Percentiles rank a stretch among this genome's conserved stretches.
Evolutionary conservation across 2,329 filamentous ascomycete genomes (phyloP).

Genomic region (Claviceps capensis): DNA sequence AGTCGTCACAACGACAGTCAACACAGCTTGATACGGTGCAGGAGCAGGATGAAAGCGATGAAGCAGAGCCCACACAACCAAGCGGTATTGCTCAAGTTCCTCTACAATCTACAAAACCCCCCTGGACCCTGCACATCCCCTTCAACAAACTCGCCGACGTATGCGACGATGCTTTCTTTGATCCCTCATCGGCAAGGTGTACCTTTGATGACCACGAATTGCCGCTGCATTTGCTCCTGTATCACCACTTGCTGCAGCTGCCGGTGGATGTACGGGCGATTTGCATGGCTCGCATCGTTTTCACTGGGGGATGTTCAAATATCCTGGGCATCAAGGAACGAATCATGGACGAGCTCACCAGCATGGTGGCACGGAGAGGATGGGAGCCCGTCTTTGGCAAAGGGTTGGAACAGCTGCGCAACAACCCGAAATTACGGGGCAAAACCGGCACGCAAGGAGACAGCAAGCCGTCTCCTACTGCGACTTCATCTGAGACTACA

Average conservation of each 20-base stretch:
- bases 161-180: slow-evolving; percentile 65
- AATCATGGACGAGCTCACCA: slow-evolving; percentile 60
- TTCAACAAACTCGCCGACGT: slow-evolving; percentile 60
- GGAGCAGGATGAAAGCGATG: slow-evolving; percentile 42
- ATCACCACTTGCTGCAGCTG: slow-evolving; percentile 59
- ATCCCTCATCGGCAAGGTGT: slow-evolving; percentile 29
- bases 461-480: slow-evolving; percentile 9
- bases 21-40: slow-evolving; percentile 33
- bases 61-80: slow-evolving; percentile 16
- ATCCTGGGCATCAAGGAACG: slow-evolving; percentile 69
- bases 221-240: slow-evolving; percentile 62
- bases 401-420: slow-evolving; percentile 41
- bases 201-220: slow-evolving; percentile 80
- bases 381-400: slow-evolving; percentile 70
- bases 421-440: slow-evolving; percentile 26
- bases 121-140: slow-evolving; percentile 47
- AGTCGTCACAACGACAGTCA: slow-evolving; percentile 23
- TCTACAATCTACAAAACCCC: slow-evolving; percentile 32
- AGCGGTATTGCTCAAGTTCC: slow-evolving; percentile 26
- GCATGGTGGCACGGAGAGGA: slow-evolving; percentile 51
- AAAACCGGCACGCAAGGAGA: slow-evolving; percentile 13
- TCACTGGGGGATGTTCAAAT: slow-evolving; percentile 67
- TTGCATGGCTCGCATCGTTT: slow-evolving; percentile 81
- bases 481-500: slow-evolving; percentile 10
- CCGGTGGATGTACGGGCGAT: slow-evolving; percentile 69